Evolutionary conservation across 768 basidiomycete species (phyloP).

Genomic region (Heimioporus sp.): DNA sequence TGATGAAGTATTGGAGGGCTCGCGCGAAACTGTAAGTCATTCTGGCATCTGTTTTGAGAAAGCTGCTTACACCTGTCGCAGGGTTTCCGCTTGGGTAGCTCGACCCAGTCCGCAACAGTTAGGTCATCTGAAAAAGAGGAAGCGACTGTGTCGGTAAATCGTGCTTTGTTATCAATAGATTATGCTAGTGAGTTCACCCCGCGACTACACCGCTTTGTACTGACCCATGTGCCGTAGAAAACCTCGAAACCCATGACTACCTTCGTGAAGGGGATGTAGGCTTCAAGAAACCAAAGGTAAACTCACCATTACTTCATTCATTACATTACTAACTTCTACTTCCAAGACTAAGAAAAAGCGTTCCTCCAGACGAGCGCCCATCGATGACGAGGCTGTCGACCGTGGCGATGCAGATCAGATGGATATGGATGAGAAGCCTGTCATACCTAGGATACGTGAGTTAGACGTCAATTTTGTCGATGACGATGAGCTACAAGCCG

Average conservation of each 20-base stretch:
- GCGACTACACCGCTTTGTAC: too few relatives aligned
- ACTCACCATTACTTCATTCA: too few relatives aligned
- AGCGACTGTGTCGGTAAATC: conserved; percentile 64
- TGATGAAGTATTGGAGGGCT: conserved; percentile 83
- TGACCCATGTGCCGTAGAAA: conserved; percentile 51
- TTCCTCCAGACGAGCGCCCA: conserved; percentile 56
- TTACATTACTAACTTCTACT: background rate
- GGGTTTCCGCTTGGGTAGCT: conserved; percentile 86
- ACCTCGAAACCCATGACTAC: conserved; percentile 83
- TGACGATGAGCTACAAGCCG: conserved; percentile 96
- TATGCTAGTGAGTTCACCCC: conserved; percentile 70
- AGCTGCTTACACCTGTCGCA: conserved; percentile 29
- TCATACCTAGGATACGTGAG: conserved; percentile 64
- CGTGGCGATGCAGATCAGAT: conserved; percentile 42
- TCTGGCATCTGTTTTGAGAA: conserved; percentile 1
- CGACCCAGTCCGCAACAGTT: conserved; percentile 39
- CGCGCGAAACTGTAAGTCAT: conserved; percentile 59
- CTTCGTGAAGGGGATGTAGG: conserved; percentile 87
- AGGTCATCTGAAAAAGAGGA: conserved; percentile 45
- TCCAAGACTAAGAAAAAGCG: conserved; percentile 91
- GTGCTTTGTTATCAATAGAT: conserved; percentile 79
- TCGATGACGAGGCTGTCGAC: conserved; percentile 37
- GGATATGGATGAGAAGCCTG: conserved; percentile 79
- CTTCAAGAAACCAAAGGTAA: conserved; percentile 68
- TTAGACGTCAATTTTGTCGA: conserved; percentile 91